Base-by-base conservation (phyloP, 192 early-diverging fungal species). In the Coemansia sp. region DNA sequence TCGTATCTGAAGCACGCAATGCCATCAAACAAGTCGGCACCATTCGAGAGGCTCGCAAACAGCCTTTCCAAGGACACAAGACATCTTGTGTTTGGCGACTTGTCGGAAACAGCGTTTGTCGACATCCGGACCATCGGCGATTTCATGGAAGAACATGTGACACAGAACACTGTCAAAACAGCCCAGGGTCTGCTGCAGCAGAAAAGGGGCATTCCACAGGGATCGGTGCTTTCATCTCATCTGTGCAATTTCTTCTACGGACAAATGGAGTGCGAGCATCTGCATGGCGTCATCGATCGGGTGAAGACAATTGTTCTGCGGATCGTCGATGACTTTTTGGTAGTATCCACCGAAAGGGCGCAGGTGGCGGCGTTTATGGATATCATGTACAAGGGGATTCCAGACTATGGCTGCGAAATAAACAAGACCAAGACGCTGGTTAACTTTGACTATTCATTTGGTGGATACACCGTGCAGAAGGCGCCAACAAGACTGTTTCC, bases 201-300 rank as follows among this genome's bases (percentile, higher is more conserved):
- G 68, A 70, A 78, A 0, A 71, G 81, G 1, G 96, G 96, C 5
- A 95, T 98, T 39, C 96, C 96, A 3, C 96, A 98, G 72, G 96
- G 96, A 0, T 96, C 94, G 5, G 77, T 90, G 20, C 70, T 98
- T 19, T 98, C 96, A 0, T 85, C 90, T 41, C 55, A 95, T 6
- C 86, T 98, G 57, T 98, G 96, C 91, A 93, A 89, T 70, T 84
- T 95, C 54, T 92, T 91, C 64, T 94, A 94, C 57, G 90, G 88
- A 2, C 86, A 90, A 58, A 72, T 95, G 79, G 93, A 93, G 76
- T 69, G 67, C 9, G 74, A 80, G 39, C 68, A 86, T 12, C 75
- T 94, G 39, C 40, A 59, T 0, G 75, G 85, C 22, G 12, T 87
- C 12, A 59, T 77, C 7, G 66, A 79, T 16, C 70, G 74, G 11